Percentiles rank a stretch among this genome's conserved stretches.
These are phyloP conservation scores for Rubroboletus pulcherrimus DNA, from an alignment of 768 basidiomycete genomes.

Conservation along the genomic window DNA sequence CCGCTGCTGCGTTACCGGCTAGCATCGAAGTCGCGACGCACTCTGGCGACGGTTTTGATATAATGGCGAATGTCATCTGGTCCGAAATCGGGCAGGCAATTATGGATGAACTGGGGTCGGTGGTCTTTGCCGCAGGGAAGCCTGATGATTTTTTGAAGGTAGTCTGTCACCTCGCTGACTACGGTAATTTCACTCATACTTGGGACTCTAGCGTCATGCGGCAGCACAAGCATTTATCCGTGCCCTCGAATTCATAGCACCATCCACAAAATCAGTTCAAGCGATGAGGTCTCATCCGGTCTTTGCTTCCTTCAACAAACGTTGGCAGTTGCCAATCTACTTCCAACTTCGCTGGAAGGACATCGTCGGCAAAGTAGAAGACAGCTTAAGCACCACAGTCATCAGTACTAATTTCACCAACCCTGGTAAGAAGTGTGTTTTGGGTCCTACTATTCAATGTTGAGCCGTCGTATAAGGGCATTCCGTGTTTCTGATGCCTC, in stretches of 20 bases:
- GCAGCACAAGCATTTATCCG: slow-evolving; percentile 79
- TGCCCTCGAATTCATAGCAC: slow-evolving; percentile 78
- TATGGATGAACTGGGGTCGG: slow-evolving; percentile 76
- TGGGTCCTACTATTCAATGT: not conserved
- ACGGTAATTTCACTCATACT: not conserved
- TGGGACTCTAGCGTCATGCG: slow-evolving; percentile 65
- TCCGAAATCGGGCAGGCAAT: slow-evolving; percentile 77
- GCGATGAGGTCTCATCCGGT: slow-evolving; percentile 70
- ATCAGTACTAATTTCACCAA: slow-evolving; percentile 36
- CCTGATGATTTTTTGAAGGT: slow-evolving; percentile 90
- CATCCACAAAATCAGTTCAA: slow-evolving; percentile 65
- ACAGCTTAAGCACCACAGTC: slow-evolving; percentile 44
- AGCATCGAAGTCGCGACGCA: slow-evolving; percentile 4
- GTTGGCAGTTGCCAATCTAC: slow-evolving; percentile 97
- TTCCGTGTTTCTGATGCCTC: slow-evolving; percentile 50
- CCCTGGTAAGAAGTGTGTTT: slow-evolving; percentile 36
- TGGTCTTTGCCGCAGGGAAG: slow-evolving; percentile 88
- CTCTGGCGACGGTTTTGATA: slow-evolving; percentile 56
- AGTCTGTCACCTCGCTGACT: slow-evolving; percentile 14
- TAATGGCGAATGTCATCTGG: slow-evolving; percentile 88
- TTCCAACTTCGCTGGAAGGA: slow-evolving; percentile 98
- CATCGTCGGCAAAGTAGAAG: slow-evolving; percentile 75
- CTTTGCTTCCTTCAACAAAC: slow-evolving; percentile 68
- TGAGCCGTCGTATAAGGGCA: slow-evolving; percentile 16
- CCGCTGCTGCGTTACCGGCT: not conserved